Conservation (phyloP, 2,329 filamentous ascomycete species). For the Graphiopsis chlorocephala region DNA sequence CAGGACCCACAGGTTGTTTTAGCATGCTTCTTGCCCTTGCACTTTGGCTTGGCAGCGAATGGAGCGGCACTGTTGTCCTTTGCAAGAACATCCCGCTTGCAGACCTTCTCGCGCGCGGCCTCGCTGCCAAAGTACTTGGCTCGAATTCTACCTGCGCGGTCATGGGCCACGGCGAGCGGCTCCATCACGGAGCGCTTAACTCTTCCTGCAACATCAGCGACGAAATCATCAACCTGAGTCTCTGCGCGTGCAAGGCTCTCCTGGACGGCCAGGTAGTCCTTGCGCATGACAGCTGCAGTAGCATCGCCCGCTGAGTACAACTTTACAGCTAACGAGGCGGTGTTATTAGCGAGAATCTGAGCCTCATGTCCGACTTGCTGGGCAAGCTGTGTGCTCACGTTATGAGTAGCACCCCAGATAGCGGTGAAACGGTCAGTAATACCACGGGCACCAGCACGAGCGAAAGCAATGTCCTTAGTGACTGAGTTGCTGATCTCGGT, state of each 20-base stretch:
- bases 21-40: neutral
- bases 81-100: neutral
- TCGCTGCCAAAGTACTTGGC: slow-evolving; percentile 13
- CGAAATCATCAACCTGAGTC: slow-evolving; percentile 11
- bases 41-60: neutral
- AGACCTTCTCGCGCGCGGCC: slow-evolving; percentile 10
- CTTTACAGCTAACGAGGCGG: slow-evolving; percentile 18
- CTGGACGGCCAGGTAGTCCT: slow-evolving; percentile 7
- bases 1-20: slow-evolving; percentile 25
- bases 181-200: slow-evolving; percentile 12
- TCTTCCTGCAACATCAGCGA: slow-evolving; percentile 8
- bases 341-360: slow-evolving; percentile 25
- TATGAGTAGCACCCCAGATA: slow-evolving; percentile 27
- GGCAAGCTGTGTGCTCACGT: slow-evolving; percentile 29
- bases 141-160: slow-evolving; percentile 10
- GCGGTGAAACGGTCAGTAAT: slow-evolving; percentile 27
- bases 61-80: neutral
- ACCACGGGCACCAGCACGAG: slow-evolving; percentile 23
- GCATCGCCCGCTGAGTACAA: slow-evolving; percentile 3
- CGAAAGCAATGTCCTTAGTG: slow-evolving; percentile 29
- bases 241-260: slow-evolving; percentile 10
- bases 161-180: slow-evolving; percentile 1
- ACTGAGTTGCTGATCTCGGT: slow-evolving; percentile 29
- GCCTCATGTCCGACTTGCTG: slow-evolving; percentile 22
- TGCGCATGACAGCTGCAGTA: neutral